Base-by-base conservation (phyloP, 306 rosid species). In the cucumber (Cucumis sativus) region DNA sequence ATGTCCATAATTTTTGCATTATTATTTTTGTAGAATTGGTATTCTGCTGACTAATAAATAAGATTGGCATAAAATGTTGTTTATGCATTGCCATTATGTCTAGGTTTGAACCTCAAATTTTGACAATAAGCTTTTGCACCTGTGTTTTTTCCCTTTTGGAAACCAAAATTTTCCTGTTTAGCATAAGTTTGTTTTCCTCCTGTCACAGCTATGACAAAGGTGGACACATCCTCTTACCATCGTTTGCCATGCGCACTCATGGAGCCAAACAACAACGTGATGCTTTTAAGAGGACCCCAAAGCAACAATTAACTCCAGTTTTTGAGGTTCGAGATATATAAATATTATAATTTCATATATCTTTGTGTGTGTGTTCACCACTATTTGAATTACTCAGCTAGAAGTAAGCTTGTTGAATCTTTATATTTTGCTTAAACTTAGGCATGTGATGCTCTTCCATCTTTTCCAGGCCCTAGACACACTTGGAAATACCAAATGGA, bases 231-330 rank as follows among this genome's bases (percentile, higher is more conserved):
- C 90, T 84, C 84, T 83, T 95, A 64, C 99, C 97, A 72, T 95
- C 96, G 61, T 85, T 88, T 77, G 82, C 90, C 83, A 95, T 95
- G 97, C 99, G 99, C 74, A 90, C 87, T 78, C 99, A 88, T 83
- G 99, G 99, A 84, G 89, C 87, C 77, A 89, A 80, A 84, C 93
- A 88, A 84, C 99, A 95, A 79, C 97, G 99, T 65, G 96, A 88
- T 80, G 97, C 97, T 65, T 78, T 95, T 81, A 95, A 89, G 87
- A 89, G 81, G 80, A 82, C 87, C 58, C 92, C 96, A 45, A 81
- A 73, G 86, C 81, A 84, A 83, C 97, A 92, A 83, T 79, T 95
- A 41, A 84, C 85, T 84, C 80, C 91, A 39, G 88, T 95, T 79
- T 92, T 88, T 87, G 86, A 92, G 99, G 91, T 88, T 75, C 21